Conservation (phyloP, 2,329 filamentous ascomycete species). For the Trichophyton equinum region DNA sequence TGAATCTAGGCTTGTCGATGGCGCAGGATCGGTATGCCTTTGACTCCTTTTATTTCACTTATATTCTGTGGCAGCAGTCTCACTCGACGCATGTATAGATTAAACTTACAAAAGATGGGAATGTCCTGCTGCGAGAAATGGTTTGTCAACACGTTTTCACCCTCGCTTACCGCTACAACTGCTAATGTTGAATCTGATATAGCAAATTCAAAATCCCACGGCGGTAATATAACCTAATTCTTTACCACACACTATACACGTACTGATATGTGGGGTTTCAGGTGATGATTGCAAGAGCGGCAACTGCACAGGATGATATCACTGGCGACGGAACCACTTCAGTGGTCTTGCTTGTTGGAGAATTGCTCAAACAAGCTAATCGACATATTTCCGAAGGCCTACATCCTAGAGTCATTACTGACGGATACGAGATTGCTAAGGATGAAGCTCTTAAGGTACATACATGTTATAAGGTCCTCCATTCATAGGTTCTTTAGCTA, state of each 20-base stretch:
- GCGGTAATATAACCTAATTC: conserved; percentile 46
- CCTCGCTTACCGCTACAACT: background rate
- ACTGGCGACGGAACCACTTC: conserved; percentile 96
- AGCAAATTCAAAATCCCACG: conserved; percentile 96
- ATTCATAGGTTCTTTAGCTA: background rate
- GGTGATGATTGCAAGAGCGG: conserved; percentile 64
- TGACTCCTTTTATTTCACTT: background rate
- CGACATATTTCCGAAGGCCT: conserved; percentile 93
- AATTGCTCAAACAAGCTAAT: conserved; percentile 94
- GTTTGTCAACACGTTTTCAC: conserved; percentile 23
- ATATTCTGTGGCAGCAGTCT: background rate
- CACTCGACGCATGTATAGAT: conserved; percentile 44
- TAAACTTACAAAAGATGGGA: conserved; percentile 98
- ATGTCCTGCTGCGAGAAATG: conserved; percentile 63
- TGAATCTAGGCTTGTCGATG: conserved; percentile 45
- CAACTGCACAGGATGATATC: conserved; percentile 96
- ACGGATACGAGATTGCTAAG: conserved; percentile 96
- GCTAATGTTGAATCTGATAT: background rate
- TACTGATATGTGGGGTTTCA: conserved; percentile 14
- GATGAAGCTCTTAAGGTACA: conserved; percentile 71
- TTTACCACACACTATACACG: conserved; percentile 7
- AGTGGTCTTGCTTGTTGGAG: conserved; percentile 86
- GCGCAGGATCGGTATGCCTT: conserved; percentile 43
- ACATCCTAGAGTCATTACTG: conserved; percentile 90
- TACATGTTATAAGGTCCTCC: background rate